These are phyloP conservation scores for Lichtheimia ornata DNA, from an alignment of 371 early-diverging fungal genomes.

Conservation along the genomic window DNA sequence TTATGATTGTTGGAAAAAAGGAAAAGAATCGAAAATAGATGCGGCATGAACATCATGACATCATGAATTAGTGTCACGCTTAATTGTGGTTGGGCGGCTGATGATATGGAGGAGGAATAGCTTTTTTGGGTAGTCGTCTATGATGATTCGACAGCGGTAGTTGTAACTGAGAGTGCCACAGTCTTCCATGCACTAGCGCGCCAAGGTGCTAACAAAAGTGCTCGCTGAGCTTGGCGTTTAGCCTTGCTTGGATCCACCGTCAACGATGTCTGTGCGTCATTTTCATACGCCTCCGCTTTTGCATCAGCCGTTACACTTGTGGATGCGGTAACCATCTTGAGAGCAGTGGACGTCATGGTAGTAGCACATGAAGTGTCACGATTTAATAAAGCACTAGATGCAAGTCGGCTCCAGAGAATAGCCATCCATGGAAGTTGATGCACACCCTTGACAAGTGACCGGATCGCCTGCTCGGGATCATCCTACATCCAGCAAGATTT, in stretches of 20 bases:
- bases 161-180: slow-evolving; percentile 13
- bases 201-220: slow-evolving; percentile 60
- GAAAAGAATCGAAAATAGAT: neutral
- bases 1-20: neutral
- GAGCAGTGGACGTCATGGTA: slow-evolving; percentile 29
- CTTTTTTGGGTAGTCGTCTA: neutral
- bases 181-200: slow-evolving; percentile 46
- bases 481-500: slow-evolving; percentile 18
- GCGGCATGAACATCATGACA: slow-evolving; percentile 3
- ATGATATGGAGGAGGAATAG: too few relatives aligned
- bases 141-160: neutral
- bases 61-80: neutral
- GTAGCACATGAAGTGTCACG: slow-evolving; percentile 14
- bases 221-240: slow-evolving; percentile 46
- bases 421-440: slow-evolving; percentile 45
- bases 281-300: slow-evolving; percentile 43
- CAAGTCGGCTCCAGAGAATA: slow-evolving; percentile 36
- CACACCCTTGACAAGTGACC: slow-evolving; percentile 34
- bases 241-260: slow-evolving; percentile 5
- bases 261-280: slow-evolving; percentile 28
- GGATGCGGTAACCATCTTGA: slow-evolving; percentile 23
- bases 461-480: slow-evolving; percentile 23
- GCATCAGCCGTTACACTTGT: slow-evolving; percentile 28
- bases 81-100: neutral
- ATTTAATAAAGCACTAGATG: slow-evolving; percentile 19